Base-by-base conservation (phyloP, 495 filamentous ascomycete species). In the Penicillium arizonense region DNA sequence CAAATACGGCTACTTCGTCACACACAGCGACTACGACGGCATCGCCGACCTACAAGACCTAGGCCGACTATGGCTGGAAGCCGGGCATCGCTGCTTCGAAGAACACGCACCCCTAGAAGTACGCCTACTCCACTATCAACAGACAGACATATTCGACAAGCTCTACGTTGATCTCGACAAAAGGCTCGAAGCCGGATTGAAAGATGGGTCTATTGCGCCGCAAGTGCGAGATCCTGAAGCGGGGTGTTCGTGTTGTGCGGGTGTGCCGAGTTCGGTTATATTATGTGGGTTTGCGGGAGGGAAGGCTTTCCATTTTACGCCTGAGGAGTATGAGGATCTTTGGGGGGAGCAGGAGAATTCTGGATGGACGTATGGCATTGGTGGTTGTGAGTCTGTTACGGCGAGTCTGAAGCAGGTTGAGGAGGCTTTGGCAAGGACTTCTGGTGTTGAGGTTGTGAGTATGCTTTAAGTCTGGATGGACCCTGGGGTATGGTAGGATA, bases 341-440 rank as follows among this genome's bases (percentile, higher is more conserved):
- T 55, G 51, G 51, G 45, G 45, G 7, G 36, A 59, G 18, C 45
- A 49, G 39, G 21, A 7, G 3, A 44, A 44, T 24, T 2, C 3
- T 7, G 56, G 42, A 7, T 35, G 11, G n/a, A 28, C 14, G 5
- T 5, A 1, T 11, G 16, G 28, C 3, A n/a, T 2, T 3, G 24
- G 48, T 28, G 40, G 2, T 34, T 5, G 3, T 30, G 11, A 14
- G 16, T 16, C 14, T 38, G 43, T 18, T 21, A 5, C 1, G 10
- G 44, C 44, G 20, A 47, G 39, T 6, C 51, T 37, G 42, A 32
- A 47, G 43, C 56, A 59, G 50, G 21, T 59, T 40, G 47, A 55
- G 37, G 47, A 55, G 30, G 52, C 52, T 6, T 13, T 55, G 26
- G 40, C 40, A 11, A 44, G 35, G 14, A 16, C 26, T 2, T 9